Evolutionary conservation across 495 filamentous ascomycete genomes (phyloP).

Genomic region (Friedmanniomyces simplex): DNA sequence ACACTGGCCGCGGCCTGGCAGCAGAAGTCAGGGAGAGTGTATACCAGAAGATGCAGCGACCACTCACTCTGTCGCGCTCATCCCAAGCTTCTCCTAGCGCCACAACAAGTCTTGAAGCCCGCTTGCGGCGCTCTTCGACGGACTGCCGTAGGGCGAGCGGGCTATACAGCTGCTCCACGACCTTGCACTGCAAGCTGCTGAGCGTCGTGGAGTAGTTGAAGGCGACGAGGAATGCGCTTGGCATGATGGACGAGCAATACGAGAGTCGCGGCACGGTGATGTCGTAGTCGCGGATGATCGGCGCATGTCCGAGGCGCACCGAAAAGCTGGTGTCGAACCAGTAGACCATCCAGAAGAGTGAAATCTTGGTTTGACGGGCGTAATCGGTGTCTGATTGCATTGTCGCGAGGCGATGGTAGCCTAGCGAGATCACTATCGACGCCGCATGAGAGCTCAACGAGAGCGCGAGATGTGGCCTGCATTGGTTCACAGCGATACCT

Average conservation of each 20-base stretch:
- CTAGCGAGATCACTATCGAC: constrained; percentile 38
- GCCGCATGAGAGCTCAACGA: not conserved
- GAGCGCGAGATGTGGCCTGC: not conserved
- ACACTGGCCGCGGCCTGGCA: not conserved
- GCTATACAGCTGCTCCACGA: not conserved
- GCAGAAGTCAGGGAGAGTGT: not conserved
- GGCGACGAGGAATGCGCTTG: not conserved
- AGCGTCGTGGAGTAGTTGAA: not conserved
- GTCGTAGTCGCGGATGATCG: constrained; percentile 53
- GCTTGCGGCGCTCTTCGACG: not conserved
- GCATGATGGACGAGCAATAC: not conserved
- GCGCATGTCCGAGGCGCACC: constrained; percentile 52
- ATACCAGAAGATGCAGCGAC: not conserved
- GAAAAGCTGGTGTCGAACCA: constrained; percentile 50
- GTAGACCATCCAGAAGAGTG: constrained; percentile 56
- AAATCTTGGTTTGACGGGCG: constrained; percentile 29
- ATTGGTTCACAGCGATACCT: not conserved
- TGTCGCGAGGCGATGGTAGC: constrained; percentile 48
- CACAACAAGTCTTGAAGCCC: not conserved
- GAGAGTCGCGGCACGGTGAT: constrained; percentile 27
- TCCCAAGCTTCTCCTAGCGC: not conserved
- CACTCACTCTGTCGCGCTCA: not conserved
- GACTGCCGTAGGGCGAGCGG: not conserved
- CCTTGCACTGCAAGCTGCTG: not conserved
- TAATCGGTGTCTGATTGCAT: constrained; percentile 38